A percentile compares a stretch with the other conserved stretches of the same genome.
Conservation (phyloP, 352 stramenopile species). For the Phytophthora cactorum region DNA sequence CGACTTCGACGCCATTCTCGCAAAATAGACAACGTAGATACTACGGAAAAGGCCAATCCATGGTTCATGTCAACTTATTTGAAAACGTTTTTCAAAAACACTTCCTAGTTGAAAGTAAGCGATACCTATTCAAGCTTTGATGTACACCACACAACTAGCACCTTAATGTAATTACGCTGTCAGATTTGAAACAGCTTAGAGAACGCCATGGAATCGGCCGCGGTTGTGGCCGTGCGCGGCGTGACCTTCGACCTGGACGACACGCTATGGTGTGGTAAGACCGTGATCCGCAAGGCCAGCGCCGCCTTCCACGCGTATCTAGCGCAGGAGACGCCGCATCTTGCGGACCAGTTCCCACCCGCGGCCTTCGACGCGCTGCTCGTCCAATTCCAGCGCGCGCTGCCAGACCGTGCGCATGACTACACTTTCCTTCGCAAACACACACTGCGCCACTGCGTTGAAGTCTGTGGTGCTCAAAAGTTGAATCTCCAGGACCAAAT, state of each 20-base stretch:
- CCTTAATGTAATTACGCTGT: too few species aligned
- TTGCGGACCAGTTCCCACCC: constrained; percentile 51
- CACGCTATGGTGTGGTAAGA: constrained; percentile 73
- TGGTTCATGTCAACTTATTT: neutral
- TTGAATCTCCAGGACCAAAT: constrained; percentile 26
- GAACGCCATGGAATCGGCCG: neutral
- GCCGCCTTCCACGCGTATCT: constrained; percentile 61
- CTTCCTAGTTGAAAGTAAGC: too few species aligned
- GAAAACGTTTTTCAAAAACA: too few species aligned
- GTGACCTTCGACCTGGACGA: constrained; percentile 86
- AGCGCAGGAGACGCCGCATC: constrained; percentile 32
- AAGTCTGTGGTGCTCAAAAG: constrained; percentile 24
- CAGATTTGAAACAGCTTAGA: neutral
- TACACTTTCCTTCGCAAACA: constrained; percentile 75
- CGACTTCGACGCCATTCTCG: constrained; percentile 80
- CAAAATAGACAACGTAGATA: constrained; percentile 42
- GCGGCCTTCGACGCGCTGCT: constrained; percentile 51
- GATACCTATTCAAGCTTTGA: neutral
- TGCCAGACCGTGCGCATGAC: constrained; percentile 62
- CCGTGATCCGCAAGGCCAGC: constrained; percentile 53
- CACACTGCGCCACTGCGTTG: constrained; percentile 56
- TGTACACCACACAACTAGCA: neutral
- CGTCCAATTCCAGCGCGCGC: constrained; percentile 42
- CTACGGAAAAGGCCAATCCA: neutral
- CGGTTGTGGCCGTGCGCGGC: constrained; percentile 39